Evolutionary conservation across 345 rosid species (phyloP), one percentile per base, ranked within the genome.

Genomic region (Camelina hispida): DNA sequence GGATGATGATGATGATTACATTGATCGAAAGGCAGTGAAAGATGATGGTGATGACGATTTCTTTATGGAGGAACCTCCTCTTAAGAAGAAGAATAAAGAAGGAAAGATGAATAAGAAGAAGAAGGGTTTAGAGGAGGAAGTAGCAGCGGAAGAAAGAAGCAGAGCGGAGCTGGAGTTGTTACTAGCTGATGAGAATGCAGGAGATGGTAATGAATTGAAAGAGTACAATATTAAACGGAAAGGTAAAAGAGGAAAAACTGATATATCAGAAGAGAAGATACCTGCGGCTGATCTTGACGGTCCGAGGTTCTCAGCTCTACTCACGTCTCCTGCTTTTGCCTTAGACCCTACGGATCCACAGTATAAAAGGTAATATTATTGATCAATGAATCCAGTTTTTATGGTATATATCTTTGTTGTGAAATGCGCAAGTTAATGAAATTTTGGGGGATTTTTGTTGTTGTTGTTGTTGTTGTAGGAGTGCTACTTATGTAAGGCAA

Each of bases 321-420:
- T 84, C 75, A 81, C 73, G 8, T 82, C 89, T 37, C 89, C 91
- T 63, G 81, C 74, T 57, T 95, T 72, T 83, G 91, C 96, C 47
- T 78, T 92, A 79, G 99, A 95, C 75, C 99, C 99, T 65, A 95
- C 99, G 7, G 87, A 95, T 81, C 99, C 99, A 37, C 93, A 88
- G 77, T 95, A 84, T 84, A 92, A 92, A 83, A 87, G 99, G 99
- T 95, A 78, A 16, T 25, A 28, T 4, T 28, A 43, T 17, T n/a
- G 37, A 18, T 62, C 48, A 57, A 37, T 28, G 50, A 37, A 50
- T 25, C 30, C 34, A 47, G 4, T 54, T 12, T 64, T 62, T 13
- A 17, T 71, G 65, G 54, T 63, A 13, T n/a, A n/a, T n/a, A 8
- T 91, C 96, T 52, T 28, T 28, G 30, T 56, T 61, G 48, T 17